phyloP scores from a whole-genome alignment of 495 filamentous ascomycete genomes.

The Talaromyces trachyspermus region DNA sequence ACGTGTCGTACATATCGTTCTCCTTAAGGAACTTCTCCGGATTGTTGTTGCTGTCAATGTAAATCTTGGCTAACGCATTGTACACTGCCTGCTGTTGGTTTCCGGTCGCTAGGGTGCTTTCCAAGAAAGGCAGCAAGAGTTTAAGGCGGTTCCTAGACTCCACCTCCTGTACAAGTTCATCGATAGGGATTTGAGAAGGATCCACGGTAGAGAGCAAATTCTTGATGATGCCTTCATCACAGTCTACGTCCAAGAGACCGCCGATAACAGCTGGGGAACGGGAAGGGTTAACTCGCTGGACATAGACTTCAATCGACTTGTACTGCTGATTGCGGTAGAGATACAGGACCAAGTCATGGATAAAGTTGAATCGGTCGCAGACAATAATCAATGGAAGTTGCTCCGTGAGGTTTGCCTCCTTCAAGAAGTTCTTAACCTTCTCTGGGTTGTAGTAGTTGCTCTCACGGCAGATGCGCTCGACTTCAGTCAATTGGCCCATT shows the following conservation, averaged over 20 bases:
- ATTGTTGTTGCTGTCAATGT: conserved; percentile 99
- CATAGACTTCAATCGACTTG: conserved; percentile 98
- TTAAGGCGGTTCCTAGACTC: conserved; percentile 94
- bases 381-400: conserved; percentile 97
- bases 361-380: conserved; percentile 97
- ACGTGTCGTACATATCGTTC: conserved; percentile 92
- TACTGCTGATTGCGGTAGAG: conserved; percentile 99
- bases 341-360: conserved; percentile 93
- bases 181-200: conserved; percentile 80
- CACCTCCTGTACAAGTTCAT: conserved; percentile 91
- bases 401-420: conserved; percentile 87
- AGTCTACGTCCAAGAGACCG: conserved; percentile 93
- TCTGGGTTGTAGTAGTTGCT: conserved; percentile 92
- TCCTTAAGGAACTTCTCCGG: conserved; percentile 98
- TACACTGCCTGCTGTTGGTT: conserved; percentile 98
- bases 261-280: conserved; percentile 91
- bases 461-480: conserved; percentile 94
- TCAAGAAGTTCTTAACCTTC: conserved; percentile 99
- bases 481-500: conserved; percentile 86
- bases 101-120: conserved; percentile 79
- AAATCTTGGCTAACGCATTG: conserved; percentile 98
- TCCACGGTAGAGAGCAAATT: conserved; percentile 83
- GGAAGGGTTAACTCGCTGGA: conserved; percentile 96
- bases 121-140: conserved; percentile 91
- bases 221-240: conserved; percentile 94